These are phyloP conservation scores for Cymodocea nodosa DNA, from an alignment of 116 monocot species.

Conservation along the genomic window DNA sequence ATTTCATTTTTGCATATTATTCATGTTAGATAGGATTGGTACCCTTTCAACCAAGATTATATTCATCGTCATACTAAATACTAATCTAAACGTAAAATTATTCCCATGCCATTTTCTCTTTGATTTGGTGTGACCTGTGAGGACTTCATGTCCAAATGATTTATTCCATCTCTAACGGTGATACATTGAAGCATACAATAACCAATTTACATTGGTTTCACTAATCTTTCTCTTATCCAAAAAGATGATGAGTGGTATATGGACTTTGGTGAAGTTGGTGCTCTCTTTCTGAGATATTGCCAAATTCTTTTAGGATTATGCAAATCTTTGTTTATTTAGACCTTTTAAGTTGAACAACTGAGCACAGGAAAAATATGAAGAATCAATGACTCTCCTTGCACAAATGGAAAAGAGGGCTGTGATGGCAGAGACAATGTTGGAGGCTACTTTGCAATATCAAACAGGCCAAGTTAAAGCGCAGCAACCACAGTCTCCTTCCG, in stretches of 20 bases:
- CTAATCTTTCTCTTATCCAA: too few relatives aligned
- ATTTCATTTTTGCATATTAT: too few relatives aligned
- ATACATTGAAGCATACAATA: too few relatives aligned
- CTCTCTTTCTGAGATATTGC: background rate
- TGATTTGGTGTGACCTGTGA: too few relatives aligned
- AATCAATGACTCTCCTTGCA: constrained; percentile 45
- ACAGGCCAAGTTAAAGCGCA: constrained; percentile 73
- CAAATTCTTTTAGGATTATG: background rate
- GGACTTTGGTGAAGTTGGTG: background rate
- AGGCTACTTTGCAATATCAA: constrained; percentile 95
- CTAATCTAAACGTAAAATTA: too few relatives aligned
- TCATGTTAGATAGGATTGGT: too few relatives aligned
- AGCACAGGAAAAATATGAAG: constrained; percentile 93
- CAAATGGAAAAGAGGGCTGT: constrained; percentile 93
- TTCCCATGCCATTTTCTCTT: too few relatives aligned
- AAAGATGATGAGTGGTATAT: background rate
- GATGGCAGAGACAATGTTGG: constrained; percentile 97
- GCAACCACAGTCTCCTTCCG: constrained; percentile 25
- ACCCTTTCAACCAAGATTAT: too few relatives aligned
- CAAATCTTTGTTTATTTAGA: background rate
- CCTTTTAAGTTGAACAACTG: background rate
- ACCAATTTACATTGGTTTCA: too few relatives aligned
- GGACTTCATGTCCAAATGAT: too few relatives aligned
- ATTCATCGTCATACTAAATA: too few relatives aligned
- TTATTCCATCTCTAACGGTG: too few relatives aligned